A percentile compares a stretch with the other conserved stretches of the same genome.
These are phyloP conservation scores for Glaciozyma martinii DNA, from an alignment of 768 basidiomycete genomes.

Conservation along the genomic window DNA sequence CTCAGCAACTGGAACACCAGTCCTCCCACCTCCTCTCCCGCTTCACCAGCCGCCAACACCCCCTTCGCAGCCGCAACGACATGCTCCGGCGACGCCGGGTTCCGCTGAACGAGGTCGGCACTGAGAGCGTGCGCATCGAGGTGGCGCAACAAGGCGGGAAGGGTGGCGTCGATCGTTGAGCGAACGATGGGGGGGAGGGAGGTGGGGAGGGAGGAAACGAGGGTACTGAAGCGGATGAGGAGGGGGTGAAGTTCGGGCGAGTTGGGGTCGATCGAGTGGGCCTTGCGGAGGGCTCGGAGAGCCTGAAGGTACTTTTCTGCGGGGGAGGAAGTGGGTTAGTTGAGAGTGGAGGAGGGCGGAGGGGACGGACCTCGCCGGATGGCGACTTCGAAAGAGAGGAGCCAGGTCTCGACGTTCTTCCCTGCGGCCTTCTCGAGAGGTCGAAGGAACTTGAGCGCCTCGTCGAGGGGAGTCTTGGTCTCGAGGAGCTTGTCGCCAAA, in stretches of 20 bases:
- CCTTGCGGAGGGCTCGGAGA: slow-evolving; percentile 54
- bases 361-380: slow-evolving; percentile 44
- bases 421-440: slow-evolving; percentile 53
- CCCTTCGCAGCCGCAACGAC: slow-evolving; percentile 60
- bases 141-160: slow-evolving; percentile 50
- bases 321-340: not conserved
- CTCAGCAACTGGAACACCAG: slow-evolving; percentile 49
- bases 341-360: not conserved
- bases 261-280: slow-evolving; percentile 49
- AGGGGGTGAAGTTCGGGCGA: slow-evolving; percentile 65
- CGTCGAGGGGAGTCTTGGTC: slow-evolving; percentile 59
- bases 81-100: slow-evolving; percentile 45
- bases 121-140: slow-evolving; percentile 60
- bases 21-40: slow-evolving; percentile 55
- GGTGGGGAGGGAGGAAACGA: not conserved
- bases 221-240: slow-evolving; percentile 50
- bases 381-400: slow-evolving; percentile 68
- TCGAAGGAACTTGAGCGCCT: slow-evolving; percentile 60
- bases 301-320: slow-evolving; percentile 77
- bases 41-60: slow-evolving; percentile 28
- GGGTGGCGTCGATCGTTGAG: slow-evolving; percentile 49
- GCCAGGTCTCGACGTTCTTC: slow-evolving; percentile 60
- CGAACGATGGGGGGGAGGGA: slow-evolving; percentile 41
- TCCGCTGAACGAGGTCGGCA: slow-evolving; percentile 61
- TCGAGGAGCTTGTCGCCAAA: slow-evolving; percentile 64